A percentile compares a stretch with the other conserved stretches of the same genome.
Conservation (phyloP, 73 alveolate species). For the Urostyla sp. region DNA sequence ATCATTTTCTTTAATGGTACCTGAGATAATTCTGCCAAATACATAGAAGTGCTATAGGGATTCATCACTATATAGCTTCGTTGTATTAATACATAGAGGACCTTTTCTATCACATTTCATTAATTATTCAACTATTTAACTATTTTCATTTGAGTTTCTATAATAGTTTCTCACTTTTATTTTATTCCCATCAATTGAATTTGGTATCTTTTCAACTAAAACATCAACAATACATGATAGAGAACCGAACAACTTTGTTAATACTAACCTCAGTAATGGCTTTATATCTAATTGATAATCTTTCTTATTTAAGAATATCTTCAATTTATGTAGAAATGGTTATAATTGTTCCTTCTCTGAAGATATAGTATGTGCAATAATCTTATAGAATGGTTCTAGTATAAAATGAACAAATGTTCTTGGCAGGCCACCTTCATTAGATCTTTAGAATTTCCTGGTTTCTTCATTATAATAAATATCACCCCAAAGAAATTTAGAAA, state of each 20-base stretch:
- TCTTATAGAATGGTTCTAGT: conserved; percentile 95
- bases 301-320: conserved; percentile 81
- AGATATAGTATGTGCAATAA: conserved; percentile 84
- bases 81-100: conserved; percentile 78
- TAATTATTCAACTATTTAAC: conserved; percentile 80
- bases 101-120: conserved; percentile 79
- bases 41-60: conserved; percentile 94
- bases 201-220: conserved; percentile 85
- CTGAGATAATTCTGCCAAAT: conserved; percentile 98
- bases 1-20: conserved; percentile 92
- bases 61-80: conserved; percentile 92
- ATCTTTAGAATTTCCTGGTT: conserved; percentile 83
- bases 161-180: conserved; percentile 87
- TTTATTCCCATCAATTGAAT: conserved; percentile 86
- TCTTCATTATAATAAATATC: conserved; percentile 94
- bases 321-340: conserved; percentile 80
- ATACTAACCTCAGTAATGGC: conserved; percentile 91
- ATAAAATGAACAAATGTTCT: conserved; percentile 95
- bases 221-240: conserved; percentile 78
- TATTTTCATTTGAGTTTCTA: conserved; percentile 30
- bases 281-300: conserved; percentile 90
- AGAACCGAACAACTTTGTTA: conserved; percentile 83
- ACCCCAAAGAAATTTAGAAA: conserved; percentile 98
- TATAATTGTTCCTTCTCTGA: conserved; percentile 90
- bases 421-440: conserved; percentile 72